Evolutionary conservation across 495 filamentous ascomycete genomes (phyloP), one percentile per base, ranked within the genome.

Genomic region (Penicillium parvum): DNA sequence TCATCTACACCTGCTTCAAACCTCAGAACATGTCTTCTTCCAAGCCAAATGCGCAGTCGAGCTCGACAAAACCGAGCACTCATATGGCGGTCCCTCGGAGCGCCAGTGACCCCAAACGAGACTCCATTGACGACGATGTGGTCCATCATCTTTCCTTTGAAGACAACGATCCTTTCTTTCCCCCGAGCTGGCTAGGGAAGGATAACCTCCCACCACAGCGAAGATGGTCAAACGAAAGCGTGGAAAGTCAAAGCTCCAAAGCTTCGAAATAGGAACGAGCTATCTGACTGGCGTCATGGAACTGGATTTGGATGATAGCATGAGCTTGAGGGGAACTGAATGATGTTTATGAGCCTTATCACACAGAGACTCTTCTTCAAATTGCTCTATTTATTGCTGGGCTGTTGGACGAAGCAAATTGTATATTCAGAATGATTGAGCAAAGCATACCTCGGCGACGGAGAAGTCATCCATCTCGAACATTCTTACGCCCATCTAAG

Each of bases 101-200:
- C 40, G 8, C 17, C 9, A 9, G 14, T 10, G 21, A 34, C 28
- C 47, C 32, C 27, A 53, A 29, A 5, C 35, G 25, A 27, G 27
- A 32, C 17, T 42, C 23, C 15, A 43, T 32, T 5, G 43, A 53
- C 15, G 41, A 50, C 3, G 43, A 55, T n/a, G 25, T 54, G n/a
- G 40, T 49, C 29, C 66, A 71, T 50, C 54, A 63, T 45, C 64
- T 67, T 10, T 61, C 67, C 35, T 69, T 63, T 18, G 66, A 71
- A 35, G 66, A 71, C 32, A 68, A 71, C 40, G 63, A 61, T 17
- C 55, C 59, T 34, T 71, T 71, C 45, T 71, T 71, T 22, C 63
- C 66, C n/a, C 66, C 66, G 7, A 53, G 25, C 27, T 60, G 57
- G 57, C 37, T 68, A 8, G 62, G 63, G 1, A 49, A 61, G 37